Evolutionary conservation across 108 stramenopile species (phyloP).

Genomic region (Schizochytrium sp.): DNA sequence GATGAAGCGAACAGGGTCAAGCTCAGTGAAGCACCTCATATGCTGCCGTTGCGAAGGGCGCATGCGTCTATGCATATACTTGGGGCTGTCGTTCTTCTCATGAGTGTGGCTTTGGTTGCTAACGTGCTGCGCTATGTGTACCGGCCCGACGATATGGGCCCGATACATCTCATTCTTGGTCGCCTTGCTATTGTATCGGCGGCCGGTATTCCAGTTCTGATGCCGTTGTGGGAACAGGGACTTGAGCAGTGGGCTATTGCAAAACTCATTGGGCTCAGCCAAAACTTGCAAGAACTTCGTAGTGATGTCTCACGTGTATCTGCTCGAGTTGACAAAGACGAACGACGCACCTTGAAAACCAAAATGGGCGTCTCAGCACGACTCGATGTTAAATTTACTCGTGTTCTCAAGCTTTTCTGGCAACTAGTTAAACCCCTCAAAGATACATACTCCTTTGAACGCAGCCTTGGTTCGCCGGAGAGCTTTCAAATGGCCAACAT

Average conservation of each 20-base stretch:
- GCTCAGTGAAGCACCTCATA: background rate
- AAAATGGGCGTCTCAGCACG: slow-evolving; percentile 22
- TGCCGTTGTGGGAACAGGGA: slow-evolving; percentile 42
- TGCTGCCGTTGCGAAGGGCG: background rate
- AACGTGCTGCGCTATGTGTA: slow-evolving; percentile 12
- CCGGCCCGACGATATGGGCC: background rate
- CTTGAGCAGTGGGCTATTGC: slow-evolving; percentile 54
- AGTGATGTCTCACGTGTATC: slow-evolving; percentile 24
- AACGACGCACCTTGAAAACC: slow-evolving; percentile 15
- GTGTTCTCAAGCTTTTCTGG: background rate
- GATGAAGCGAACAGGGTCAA: background rate
- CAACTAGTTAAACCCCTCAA: background rate
- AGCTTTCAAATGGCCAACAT: slow-evolving; percentile 56
- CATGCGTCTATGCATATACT: background rate
- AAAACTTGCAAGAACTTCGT: slow-evolving; percentile 10
- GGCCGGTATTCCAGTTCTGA: slow-evolving; percentile 1
- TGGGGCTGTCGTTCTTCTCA: background rate
- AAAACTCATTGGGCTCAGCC: slow-evolving; percentile 49
- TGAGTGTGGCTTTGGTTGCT: background rate
- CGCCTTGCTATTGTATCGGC: background rate
- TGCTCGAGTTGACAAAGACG: slow-evolving; percentile 49
- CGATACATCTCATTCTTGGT: background rate
- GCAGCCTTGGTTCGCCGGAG: background rate
- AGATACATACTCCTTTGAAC: background rate
- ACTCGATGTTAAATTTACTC: background rate